Base-by-base conservation (phyloP, 495 filamentous ascomycete species). In the Aspergillus steynii region DNA sequence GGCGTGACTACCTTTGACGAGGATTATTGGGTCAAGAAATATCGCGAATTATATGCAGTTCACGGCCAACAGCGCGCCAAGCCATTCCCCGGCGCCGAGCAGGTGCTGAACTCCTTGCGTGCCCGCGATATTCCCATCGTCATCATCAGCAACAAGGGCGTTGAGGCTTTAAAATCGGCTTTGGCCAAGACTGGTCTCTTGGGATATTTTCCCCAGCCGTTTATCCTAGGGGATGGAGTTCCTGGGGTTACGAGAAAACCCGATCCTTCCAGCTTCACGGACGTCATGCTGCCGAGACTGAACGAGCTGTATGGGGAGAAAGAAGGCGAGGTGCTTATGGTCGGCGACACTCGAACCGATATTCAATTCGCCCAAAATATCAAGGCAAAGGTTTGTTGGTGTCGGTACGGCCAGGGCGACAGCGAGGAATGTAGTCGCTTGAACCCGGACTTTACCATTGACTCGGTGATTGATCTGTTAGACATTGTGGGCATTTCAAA, bases 141-240 rank as follows among this genome's bases (percentile, higher is more conserved):
- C 1, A 70, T 70, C 26, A 59, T 70, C 7, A 70, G 65, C 32
- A 70, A 70, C 42, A 70, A 70, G 34, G 65, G 59, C 12, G 63
- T 68, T 5, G 63, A 52, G 4, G 63, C 68, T 1, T 62, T 70
- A 3, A 65, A 62, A 42, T 64, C 59, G 1, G 65, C 65, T 0
- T 59, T 70, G 52, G 42, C 56, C n/a, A 58, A 55, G 58, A 59
- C 50, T 53, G 59, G 29, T 42, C 64, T n/a, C 42, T 29, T 26
- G 63, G 55, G 26, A 29, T 26, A 32, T 46, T 53, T 68, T n/a
- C 68, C 61, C 1, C 65, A 68, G 8, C 54, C 61, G n/a, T 50
- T 68, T 10, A 68, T 70, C n/a, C 48, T 70, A 9, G 68, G 68
- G 4, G 68, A 70, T 29, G 65, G 68, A 29, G 66, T 64, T 0